Evolutionary conservation across 306 rosid genomes (phyloP).

Genomic region (Vachellia collinsii): DNA sequence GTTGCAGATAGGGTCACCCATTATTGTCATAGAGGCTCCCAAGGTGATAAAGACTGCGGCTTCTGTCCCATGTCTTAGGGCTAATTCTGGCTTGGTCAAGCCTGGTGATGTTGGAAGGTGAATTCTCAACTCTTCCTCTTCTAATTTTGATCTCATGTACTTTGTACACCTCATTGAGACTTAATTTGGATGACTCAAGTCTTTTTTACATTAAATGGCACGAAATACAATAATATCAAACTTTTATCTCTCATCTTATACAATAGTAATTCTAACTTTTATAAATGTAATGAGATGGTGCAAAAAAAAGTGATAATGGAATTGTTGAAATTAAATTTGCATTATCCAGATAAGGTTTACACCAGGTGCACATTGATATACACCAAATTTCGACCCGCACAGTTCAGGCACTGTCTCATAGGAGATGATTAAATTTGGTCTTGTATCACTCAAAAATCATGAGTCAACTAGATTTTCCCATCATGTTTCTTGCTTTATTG

Average conservation of each 20-base stretch:
- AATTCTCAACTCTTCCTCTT: neutral
- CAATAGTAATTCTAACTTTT: no score
- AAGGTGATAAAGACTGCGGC: constrained; percentile 74
- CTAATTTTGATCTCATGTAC: neutral
- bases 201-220: neutral
- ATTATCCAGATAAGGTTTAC: neutral
- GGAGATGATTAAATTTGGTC: neutral
- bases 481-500: neutral
- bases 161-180: neutral
- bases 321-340: neutral
- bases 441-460: neutral
- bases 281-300: no score
- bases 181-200: neutral
- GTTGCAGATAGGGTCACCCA: constrained; percentile 77
- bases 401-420: neutral
- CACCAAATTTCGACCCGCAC: neutral
- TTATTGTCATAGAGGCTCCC: constrained; percentile 78
- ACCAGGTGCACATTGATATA: neutral
- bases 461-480: neutral
- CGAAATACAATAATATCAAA: neutral
- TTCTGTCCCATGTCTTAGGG: constrained; percentile 72
- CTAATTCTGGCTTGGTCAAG: constrained; percentile 71
- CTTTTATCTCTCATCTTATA: neutral
- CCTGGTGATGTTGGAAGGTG: constrained; percentile 93
- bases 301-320: no score